Conservation (phyloP, 164 flowering plant species). For the Stephania japonica region DNA sequence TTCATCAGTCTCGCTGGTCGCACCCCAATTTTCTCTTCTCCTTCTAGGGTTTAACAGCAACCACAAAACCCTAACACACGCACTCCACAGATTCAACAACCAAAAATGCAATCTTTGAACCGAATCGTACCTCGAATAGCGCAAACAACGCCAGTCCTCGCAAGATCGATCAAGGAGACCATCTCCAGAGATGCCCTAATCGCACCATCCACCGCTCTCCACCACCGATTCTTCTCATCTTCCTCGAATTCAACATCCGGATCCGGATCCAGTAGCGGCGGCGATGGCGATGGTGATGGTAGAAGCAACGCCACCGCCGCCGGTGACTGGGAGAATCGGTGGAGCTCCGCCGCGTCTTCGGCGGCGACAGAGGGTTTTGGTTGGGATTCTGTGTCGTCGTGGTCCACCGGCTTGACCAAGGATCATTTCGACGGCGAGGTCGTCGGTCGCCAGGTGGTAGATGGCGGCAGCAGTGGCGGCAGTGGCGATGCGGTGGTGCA, state of each 20-base stretch:
- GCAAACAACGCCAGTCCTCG: background rate
- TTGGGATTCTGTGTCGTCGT: conserved; percentile 54
- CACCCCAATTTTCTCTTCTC: too few relatives aligned
- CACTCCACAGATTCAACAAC: background rate
- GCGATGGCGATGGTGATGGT: conserved; percentile 13
- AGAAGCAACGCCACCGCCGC: conserved; percentile 13
- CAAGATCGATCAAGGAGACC: conserved; percentile 13
- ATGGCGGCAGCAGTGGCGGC: conserved; percentile 24
- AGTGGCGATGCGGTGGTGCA: background rate
- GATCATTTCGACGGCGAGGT: conserved; percentile 74
- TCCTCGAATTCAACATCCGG: too few relatives aligned
- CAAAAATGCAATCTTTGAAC: conserved; percentile 19
- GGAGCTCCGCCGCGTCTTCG: conserved; percentile 11
- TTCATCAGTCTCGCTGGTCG: too few relatives aligned
- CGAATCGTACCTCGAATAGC: conserved; percentile 9
- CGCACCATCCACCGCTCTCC: conserved; percentile 5
- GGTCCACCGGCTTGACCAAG: conserved; percentile 80
- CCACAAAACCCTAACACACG: background rate
- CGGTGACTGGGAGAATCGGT: conserved; percentile 16
- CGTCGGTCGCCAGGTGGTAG: conserved; percentile 35
- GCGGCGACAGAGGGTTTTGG: conserved; percentile 21
- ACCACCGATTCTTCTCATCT: conserved; percentile 24
- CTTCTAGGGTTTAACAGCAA: too few relatives aligned
- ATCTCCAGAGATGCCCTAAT: background rate
- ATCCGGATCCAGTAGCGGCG: conserved; percentile 17